Evolutionary conservation across 202 grass and related monocot species (phyloP).

Genomic region (Cymbopogon flexuosus): DNA sequence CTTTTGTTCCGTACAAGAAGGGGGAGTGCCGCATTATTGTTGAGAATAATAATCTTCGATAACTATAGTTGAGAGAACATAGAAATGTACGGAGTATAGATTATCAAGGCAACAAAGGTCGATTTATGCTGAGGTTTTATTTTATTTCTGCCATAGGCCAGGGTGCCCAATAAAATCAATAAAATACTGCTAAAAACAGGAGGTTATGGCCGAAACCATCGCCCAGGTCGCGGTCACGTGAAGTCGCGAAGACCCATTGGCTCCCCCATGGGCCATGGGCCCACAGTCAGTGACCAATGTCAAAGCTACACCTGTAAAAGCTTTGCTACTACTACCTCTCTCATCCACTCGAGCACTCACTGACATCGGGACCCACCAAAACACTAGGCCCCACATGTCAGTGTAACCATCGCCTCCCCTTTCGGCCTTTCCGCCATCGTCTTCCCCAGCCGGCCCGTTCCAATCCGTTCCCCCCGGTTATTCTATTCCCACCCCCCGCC

Average conservation of each 20-base stretch:
- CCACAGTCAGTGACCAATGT: not conserved
- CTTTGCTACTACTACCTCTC: not conserved
- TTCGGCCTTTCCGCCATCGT: not conserved
- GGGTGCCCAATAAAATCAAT: not conserved
- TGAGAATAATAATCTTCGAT: no score
- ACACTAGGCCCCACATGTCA: not conserved
- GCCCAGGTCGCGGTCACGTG: constrained; percentile 36
- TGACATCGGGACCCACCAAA: not conserved
- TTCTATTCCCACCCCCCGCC: not conserved
- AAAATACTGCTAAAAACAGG: not conserved
- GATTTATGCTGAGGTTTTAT: no score
- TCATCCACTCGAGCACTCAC: not conserved
- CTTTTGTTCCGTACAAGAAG: no score
- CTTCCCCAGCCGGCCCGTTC: constrained; percentile 27
- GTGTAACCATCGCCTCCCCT: no score
- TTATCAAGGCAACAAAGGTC: no score
- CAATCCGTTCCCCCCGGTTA: constrained; percentile 7
- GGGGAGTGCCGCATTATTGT: no score
- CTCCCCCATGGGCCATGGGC: not conserved
- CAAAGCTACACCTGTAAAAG: not conserved
- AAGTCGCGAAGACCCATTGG: constrained; percentile 32
- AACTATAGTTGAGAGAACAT: not conserved
- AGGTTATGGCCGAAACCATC: not conserved
- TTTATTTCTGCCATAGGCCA: not conserved
- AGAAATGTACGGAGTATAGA: not conserved